These are phyloP conservation scores for Ceratocystis cacaofunesta DNA, from an alignment of 2,329 filamentous ascomycete species.

Conservation along the genomic window DNA sequence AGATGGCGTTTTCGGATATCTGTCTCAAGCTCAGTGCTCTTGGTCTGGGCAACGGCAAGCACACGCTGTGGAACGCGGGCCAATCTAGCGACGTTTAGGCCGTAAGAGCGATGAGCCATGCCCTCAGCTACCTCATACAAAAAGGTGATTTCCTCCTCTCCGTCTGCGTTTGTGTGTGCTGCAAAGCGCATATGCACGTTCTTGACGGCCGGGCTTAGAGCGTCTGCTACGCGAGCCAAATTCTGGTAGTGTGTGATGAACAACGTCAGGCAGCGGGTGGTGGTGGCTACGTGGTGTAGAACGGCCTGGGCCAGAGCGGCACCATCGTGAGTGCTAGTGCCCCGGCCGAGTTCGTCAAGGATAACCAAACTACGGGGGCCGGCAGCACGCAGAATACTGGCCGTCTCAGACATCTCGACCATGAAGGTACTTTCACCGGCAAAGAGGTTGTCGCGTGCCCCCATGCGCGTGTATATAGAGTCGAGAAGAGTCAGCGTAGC, in stretches of 20 bases:
- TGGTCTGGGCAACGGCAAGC: constrained; percentile 62
- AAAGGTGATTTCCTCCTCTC: constrained; percentile 68
- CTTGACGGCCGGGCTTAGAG: constrained; percentile 49
- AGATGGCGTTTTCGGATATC: constrained; percentile 51
- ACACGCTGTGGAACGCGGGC: constrained; percentile 66
- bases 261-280: constrained; percentile 62
- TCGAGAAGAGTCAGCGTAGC: constrained; percentile 70
- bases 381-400: constrained; percentile 77
- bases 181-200: constrained; percentile 95
- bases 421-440: constrained; percentile 93
- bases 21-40: constrained; percentile 68
- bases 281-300: constrained; percentile 64
- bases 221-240: constrained; percentile 54
- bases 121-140: constrained; percentile 85
- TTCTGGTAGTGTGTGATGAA: constrained; percentile 98
- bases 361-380: constrained; percentile 76
- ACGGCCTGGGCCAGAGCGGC: constrained; percentile 92
- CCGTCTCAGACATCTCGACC: constrained; percentile 90
- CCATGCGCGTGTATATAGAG: constrained; percentile 89
- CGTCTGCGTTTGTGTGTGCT: constrained; percentile 26
- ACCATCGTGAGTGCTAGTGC: constrained; percentile 89
- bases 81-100: constrained; percentile 78
- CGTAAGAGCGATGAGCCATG: constrained; percentile 86
- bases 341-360: constrained; percentile 84
- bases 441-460: constrained; percentile 90